These are phyloP conservation scores for Cordyceps farinosa DNA, from an alignment of 2,329 filamentous ascomycete genomes.

Conservation along the genomic window DNA sequence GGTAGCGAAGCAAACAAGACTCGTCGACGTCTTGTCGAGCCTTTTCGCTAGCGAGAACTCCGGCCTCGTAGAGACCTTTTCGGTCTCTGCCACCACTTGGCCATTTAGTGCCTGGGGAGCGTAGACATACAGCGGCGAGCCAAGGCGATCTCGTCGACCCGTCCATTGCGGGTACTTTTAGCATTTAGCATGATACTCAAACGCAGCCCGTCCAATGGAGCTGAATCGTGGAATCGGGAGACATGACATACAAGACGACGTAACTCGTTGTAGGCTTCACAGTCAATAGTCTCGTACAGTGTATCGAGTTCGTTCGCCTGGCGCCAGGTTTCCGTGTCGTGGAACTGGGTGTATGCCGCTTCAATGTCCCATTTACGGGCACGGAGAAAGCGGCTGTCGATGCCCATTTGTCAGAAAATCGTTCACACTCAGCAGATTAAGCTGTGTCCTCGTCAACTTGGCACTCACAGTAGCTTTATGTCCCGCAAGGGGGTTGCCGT, in stretches of 20 bases:
- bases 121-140: not conserved
- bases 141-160: not conserved
- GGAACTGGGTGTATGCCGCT: conserved; percentile 80
- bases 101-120: conserved; percentile 54
- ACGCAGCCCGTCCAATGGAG: not conserved
- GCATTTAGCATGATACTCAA: not conserved
- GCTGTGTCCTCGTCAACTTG: too few species aligned
- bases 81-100: conserved; percentile 76
- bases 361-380: conserved; percentile 75
- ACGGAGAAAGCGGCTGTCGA: conserved; percentile 71
- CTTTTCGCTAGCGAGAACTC: conserved; percentile 58
- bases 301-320: conserved; percentile 72
- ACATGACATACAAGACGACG: conserved; percentile 60
- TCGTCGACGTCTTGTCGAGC: conserved; percentile 64
- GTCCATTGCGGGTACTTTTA: not conserved
- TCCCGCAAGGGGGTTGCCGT: not conserved
- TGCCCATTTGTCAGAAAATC: not conserved
- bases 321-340: conserved; percentile 85
- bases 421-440: not conserved
- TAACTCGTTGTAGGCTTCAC: conserved; percentile 78
- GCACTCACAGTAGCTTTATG: not conserved
- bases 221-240: not conserved
- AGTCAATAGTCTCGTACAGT: conserved; percentile 82
- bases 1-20: conserved; percentile 81
- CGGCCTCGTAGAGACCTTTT: conserved; percentile 58